Conservation (phyloP, 352 stramenopile species). For the Phytophthora pisi region DNA sequence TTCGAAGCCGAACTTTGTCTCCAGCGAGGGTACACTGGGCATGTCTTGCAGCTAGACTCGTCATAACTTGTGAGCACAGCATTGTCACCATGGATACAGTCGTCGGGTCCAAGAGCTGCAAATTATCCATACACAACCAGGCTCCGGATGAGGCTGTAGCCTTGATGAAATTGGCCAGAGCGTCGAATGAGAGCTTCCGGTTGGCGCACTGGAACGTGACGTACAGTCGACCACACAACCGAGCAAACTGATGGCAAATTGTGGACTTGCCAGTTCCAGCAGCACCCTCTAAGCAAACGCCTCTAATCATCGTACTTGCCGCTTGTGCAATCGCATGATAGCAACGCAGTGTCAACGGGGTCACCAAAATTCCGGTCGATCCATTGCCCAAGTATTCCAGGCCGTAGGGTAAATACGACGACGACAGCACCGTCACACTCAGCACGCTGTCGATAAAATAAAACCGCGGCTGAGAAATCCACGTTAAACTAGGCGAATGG, state of each 20-base stretch:
- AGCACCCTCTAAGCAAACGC: conserved; percentile 46
- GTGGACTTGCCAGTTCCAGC: conserved; percentile 54
- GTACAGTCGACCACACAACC: conserved; percentile 57
- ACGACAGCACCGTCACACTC: conserved; percentile 56
- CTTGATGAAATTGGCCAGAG: conserved; percentile 53
- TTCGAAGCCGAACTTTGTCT: conserved; percentile 52
- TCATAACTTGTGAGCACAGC: conserved; percentile 58
- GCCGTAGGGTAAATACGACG: conserved; percentile 55
- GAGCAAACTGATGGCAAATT: conserved; percentile 43
- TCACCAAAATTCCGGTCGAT: conserved; percentile 44
- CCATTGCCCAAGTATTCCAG: conserved; percentile 77
- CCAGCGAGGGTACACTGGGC: conserved; percentile 44
- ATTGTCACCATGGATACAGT: conserved; percentile 35
- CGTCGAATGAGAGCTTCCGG: conserved; percentile 30
- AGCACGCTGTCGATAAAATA: conserved; percentile 69
- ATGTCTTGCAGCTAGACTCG: conserved; percentile 40
- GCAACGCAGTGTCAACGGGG: conserved; percentile 65
- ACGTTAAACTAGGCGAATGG: conserved; percentile 40
- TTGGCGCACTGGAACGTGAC: conserved; percentile 47
- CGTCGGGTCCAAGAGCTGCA: conserved; percentile 32
- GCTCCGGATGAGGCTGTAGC: conserved; percentile 54
- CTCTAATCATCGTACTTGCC: conserved; percentile 42
- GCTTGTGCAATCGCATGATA: conserved; percentile 58
- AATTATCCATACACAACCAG: conserved; percentile 56
- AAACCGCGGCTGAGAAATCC: conserved; percentile 67